These are phyloP conservation scores for Colletotrichum chrysophilum DNA, from an alignment of 2,329 filamentous ascomycete genomes.

Conservation along the genomic window DNA sequence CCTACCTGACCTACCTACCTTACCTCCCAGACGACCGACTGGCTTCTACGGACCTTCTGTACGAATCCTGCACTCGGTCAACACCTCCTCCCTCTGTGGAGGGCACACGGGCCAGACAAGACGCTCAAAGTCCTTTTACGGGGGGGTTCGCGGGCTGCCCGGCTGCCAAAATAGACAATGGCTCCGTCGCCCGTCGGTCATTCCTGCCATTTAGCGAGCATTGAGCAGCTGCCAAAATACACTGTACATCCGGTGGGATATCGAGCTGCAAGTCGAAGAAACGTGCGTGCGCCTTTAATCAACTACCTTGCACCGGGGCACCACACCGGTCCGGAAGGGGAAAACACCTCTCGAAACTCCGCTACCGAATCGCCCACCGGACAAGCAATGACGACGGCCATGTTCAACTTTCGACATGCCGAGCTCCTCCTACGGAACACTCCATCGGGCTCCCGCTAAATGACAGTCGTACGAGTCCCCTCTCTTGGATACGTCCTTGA, in stretches of 20 bases:
- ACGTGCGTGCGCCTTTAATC: neutral
- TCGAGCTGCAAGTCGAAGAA: neutral
- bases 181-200: neutral
- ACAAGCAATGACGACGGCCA: neutral
- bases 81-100: neutral
- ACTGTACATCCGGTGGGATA: neutral
- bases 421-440: neutral
- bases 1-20: neutral
- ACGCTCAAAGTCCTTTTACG: neutral
- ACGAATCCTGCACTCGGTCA: neutral
- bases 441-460: slow-evolving; percentile 7
- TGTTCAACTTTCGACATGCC: neutral
- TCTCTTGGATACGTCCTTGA: neutral
- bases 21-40: neutral
- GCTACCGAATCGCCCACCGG: neutral
- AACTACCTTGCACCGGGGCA: neutral
- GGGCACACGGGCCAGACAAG: neutral
- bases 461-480: slow-evolving; percentile 21
- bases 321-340: neutral
- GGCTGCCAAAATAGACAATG: neutral
- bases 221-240: neutral
- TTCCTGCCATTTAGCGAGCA: neutral
- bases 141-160: neutral
- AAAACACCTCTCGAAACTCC: slow-evolving; percentile 1
- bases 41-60: neutral